These are phyloP conservation scores for Fusarium sp. DNA, from an alignment of 2,329 filamentous ascomycete genomes.

Conservation along the genomic window DNA sequence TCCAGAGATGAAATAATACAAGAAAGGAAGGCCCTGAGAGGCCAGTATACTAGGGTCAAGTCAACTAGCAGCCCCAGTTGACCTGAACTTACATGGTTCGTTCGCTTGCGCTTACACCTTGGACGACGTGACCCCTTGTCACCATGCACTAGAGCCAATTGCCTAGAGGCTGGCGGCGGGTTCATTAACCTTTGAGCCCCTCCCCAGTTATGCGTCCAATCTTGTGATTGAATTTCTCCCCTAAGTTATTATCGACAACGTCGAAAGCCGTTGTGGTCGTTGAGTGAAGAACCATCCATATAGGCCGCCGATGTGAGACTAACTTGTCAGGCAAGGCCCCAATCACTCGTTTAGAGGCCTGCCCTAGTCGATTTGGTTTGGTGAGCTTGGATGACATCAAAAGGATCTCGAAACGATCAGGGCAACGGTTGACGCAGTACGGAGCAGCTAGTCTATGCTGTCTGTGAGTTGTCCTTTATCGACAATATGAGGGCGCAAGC, in stretches of 20 bases:
- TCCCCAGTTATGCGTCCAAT: conserved; percentile 1
- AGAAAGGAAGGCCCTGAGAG: conserved; percentile 12
- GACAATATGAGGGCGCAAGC: conserved; percentile 33
- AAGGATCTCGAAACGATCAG: conserved; percentile 1
- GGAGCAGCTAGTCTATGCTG: not conserved
- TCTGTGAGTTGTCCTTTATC: not conserved
- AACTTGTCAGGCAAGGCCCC: conserved; percentile 6
- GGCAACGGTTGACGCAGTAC: not conserved
- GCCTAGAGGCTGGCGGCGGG: not conserved
- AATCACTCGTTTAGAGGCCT: conserved; percentile 33
- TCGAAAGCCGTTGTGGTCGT: conserved; percentile 2
- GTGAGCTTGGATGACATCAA: conserved; percentile 8
- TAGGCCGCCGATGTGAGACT: conserved; percentile 7
- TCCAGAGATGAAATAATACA: conserved; percentile 20
- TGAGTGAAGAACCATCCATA: not conserved
- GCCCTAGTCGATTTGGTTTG: not conserved
- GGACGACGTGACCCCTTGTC: conserved; percentile 19
- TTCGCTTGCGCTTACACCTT: conserved; percentile 13
- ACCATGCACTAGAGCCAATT: conserved; percentile 19
- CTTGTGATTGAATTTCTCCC: conserved; percentile 4
- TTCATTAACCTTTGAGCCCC: conserved; percentile 28
- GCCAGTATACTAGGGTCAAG: not conserved
- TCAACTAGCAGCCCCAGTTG: conserved; percentile 10
- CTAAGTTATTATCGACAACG: not conserved
- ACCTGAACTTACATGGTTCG: conserved; percentile 2